Evolutionary conservation across 306 rosid species (phyloP).

Genomic region (Begonia fuchsioides): DNA sequence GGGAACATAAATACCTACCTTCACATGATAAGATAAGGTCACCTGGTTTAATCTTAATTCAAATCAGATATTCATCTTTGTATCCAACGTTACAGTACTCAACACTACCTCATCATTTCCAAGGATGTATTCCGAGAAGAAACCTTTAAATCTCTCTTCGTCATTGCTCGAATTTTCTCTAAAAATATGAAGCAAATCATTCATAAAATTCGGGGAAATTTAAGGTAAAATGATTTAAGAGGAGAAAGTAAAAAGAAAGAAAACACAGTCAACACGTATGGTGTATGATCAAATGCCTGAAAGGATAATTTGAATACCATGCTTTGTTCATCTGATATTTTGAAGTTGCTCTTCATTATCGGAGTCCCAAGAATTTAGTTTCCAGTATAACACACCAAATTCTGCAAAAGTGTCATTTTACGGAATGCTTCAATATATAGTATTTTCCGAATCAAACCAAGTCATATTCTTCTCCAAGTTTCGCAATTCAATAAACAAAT

Average conservation of each 20-base stretch:
- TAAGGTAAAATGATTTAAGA: conserved; percentile 3
- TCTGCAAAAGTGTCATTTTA: conserved; percentile 29
- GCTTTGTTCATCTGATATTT: conserved; percentile 63
- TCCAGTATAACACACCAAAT: conserved; percentile 95
- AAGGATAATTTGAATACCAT: conserved; percentile 69
- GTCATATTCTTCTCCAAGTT: no score
- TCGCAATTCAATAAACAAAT: background rate
- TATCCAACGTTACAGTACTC: conserved; percentile 4
- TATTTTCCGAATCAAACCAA: background rate
- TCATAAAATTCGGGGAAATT: conserved; percentile 7
- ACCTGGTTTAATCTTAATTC: no score
- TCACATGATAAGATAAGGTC: no score
- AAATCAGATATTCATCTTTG: no score
- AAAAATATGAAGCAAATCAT: conserved; percentile 88
- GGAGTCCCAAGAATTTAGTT: conserved; percentile 53
- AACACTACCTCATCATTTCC: conserved; percentile 94
- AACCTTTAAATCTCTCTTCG: conserved; percentile 77
- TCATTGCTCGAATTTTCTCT: conserved; percentile 87
- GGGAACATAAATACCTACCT: no score
- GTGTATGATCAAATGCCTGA: conserved; percentile 1
- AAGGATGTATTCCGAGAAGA: conserved; percentile 85
- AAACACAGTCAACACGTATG: background rate
- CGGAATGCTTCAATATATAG: background rate
- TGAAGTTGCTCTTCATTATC: conserved; percentile 80
- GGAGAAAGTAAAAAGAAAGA: background rate